A percentile compares a stretch with the other conserved stretches of the same genome.
These are phyloP conservation scores for Hypoxylon sp. DNA, from an alignment of 2,329 filamentous ascomycete species.

Conservation along the genomic window DNA sequence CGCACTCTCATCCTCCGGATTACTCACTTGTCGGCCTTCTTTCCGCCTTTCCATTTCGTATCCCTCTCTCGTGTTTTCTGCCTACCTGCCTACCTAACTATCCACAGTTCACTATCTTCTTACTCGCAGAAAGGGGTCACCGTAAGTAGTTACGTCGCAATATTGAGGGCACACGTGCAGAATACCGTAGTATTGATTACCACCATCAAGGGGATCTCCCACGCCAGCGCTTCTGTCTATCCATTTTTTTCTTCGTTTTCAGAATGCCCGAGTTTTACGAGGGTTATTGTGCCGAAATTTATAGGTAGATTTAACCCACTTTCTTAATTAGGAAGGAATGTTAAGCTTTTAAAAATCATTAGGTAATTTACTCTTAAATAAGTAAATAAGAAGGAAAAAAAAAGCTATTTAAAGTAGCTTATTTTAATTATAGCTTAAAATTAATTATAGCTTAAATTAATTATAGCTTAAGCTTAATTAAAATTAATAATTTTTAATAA, in stretches of 20 bases:
- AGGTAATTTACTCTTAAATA: too few relatives aligned
- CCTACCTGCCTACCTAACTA: conserved; percentile 20
- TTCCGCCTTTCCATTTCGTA: neutral
- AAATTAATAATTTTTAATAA: too few relatives aligned
- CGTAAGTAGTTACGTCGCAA: conserved; percentile 24
- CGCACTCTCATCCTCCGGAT: neutral
- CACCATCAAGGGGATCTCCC: conserved; percentile 36
- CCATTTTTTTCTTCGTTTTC: conserved; percentile 7
- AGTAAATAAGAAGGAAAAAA: too few relatives aligned
- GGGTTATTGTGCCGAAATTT: too few relatives aligned
- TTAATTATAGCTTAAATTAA: too few relatives aligned
- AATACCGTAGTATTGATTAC: conserved; percentile 52
- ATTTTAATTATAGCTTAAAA: too few relatives aligned
- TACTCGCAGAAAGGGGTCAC: conserved; percentile 7
- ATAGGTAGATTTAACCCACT: too few relatives aligned
- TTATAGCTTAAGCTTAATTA: too few relatives aligned
- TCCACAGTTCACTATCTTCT: conserved; percentile 9
- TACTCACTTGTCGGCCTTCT: neutral
- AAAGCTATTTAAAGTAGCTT: too few relatives aligned
- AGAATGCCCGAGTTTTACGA: neutral
- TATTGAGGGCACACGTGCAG: conserved; percentile 35
- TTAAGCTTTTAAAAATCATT: too few relatives aligned
- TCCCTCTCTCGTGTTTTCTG: neutral
- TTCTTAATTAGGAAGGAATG: too few relatives aligned
- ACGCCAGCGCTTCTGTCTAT: conserved; percentile 9